These are phyloP conservation scores for Senna tora DNA, from an alignment of 306 rosid genomes.

Conservation along the genomic window DNA sequence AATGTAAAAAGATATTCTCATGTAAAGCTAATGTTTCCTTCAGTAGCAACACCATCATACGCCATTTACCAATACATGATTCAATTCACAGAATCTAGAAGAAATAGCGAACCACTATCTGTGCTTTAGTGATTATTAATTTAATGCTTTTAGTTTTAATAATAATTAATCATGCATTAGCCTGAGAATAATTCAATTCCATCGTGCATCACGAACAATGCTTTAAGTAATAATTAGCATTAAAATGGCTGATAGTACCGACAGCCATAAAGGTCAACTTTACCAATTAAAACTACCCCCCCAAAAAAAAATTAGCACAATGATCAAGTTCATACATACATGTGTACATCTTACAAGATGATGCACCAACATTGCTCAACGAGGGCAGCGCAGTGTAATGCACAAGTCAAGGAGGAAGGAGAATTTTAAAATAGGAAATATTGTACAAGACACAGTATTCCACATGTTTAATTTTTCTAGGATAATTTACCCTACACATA, in stretches of 20 bases:
- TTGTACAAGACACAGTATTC: too few species aligned
- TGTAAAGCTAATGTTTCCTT: slow-evolving; percentile 45
- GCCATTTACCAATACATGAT: slow-evolving; percentile 41
- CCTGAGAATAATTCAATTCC: slow-evolving; percentile 44
- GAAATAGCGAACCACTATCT: slow-evolving; percentile 47
- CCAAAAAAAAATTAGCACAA: slow-evolving; percentile 26
- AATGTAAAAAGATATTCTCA: slow-evolving; percentile 36
- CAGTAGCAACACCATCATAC: slow-evolving; percentile 48
- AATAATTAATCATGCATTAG: slow-evolving; percentile 62
- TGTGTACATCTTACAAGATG: slow-evolving; percentile 35
- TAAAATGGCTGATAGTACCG: slow-evolving; percentile 33
- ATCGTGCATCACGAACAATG: slow-evolving; percentile 39
- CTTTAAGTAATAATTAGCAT: slow-evolving; percentile 37
- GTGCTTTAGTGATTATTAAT: slow-evolving; percentile 32
- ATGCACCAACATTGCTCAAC: slow-evolving; percentile 12
- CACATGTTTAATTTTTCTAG: too few species aligned
- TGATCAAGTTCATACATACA: slow-evolving; percentile 36
- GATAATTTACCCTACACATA: too few species aligned
- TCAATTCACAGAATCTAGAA: slow-evolving; percentile 51
- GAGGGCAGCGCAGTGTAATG: neutral
- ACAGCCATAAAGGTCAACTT: slow-evolving; percentile 41
- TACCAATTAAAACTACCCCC: slow-evolving; percentile 21
- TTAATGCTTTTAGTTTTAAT: slow-evolving; percentile 30
- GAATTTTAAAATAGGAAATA: too few species aligned
- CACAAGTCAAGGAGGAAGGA: too few species aligned